A percentile compares a stretch with the other conserved stretches of the same genome.
phyloP scores from a whole-genome alignment of 805 yeast species.

The Candida bentonensis region DNA sequence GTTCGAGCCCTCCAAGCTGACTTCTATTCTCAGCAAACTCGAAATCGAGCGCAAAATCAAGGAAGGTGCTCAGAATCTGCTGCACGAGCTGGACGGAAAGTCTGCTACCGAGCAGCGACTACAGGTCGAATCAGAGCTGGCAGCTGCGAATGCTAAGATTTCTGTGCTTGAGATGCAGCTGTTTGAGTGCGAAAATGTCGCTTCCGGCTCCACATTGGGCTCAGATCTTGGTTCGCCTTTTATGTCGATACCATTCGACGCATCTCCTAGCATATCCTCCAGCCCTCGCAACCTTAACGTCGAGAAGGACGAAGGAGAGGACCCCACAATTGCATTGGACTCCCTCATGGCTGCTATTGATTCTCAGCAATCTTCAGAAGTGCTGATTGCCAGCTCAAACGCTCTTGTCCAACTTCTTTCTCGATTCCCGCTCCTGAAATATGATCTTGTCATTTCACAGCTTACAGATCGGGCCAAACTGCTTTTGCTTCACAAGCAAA shows the following conservation, averaged over 20 bases:
- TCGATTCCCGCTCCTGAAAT: conserved; percentile 43
- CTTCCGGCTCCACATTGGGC: conserved; percentile 8
- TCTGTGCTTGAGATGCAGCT: conserved; percentile 12
- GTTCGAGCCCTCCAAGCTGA: conserved; percentile 1
- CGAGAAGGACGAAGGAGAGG: not conserved
- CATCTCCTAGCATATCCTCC: not conserved
- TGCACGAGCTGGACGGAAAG: conserved; percentile 17
- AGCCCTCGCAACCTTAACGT: not conserved
- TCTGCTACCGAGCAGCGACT: conserved; percentile 3
- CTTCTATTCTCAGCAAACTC: conserved; percentile 17
- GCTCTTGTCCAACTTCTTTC: conserved; percentile 44
- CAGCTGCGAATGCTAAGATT: conserved; percentile 18
- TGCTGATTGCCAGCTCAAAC: conserved; percentile 47
- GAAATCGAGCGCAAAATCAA: conserved; percentile 23
- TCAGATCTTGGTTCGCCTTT: conserved; percentile 3
- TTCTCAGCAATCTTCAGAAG: conserved; percentile 34
- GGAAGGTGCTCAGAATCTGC: conserved; percentile 24
- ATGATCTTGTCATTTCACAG: conserved; percentile 37
- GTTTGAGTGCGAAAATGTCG: conserved; percentile 5
- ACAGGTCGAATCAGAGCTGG: conserved; percentile 17
- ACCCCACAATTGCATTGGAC: not conserved
- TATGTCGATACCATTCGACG: not conserved
- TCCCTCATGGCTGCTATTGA: conserved; percentile 12
- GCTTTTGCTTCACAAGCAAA: conserved; percentile 40
- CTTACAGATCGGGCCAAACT: conserved; percentile 36